Evolutionary conservation across 2,329 filamentous ascomycete genomes (phyloP).

Genomic region (Chrysosphaeria jannelii): DNA sequence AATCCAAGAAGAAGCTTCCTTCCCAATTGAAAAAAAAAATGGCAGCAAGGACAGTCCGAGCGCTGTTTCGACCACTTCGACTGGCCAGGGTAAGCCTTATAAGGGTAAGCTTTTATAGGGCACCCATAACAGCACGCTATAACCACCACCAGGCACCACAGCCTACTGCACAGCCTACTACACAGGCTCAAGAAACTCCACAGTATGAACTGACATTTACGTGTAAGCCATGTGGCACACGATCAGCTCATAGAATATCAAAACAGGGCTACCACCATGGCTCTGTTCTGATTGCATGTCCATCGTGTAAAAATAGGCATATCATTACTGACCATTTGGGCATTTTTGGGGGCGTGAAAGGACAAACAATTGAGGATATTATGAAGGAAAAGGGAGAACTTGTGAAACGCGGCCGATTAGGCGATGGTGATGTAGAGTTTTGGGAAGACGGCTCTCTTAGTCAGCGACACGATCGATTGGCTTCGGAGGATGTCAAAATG

Average conservation of each 20-base stretch:
- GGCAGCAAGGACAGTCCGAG: too few relatives aligned
- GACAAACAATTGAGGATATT: constrained; percentile 46
- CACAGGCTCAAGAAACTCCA: too few relatives aligned
- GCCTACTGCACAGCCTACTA: too few relatives aligned
- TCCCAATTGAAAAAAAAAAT: too few relatives aligned
- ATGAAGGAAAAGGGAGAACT: constrained; percentile 45
- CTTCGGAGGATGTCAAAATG: constrained; percentile 4
- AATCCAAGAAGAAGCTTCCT: too few relatives aligned
- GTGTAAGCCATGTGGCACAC: constrained; percentile 53
- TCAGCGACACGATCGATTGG: constrained; percentile 5
- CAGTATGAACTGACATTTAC: constrained; percentile 79
- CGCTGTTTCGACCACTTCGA: too few relatives aligned
- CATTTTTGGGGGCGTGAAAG: constrained; percentile 38
- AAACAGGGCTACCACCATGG: constrained; percentile 91
- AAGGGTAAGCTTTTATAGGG: too few relatives aligned
- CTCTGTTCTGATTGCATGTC: constrained; percentile 68
- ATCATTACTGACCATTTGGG: constrained; percentile 69
- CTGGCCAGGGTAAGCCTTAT: too few relatives aligned
- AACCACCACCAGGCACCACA: too few relatives aligned
- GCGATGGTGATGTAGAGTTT: constrained; percentile 73
- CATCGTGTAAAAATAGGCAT: constrained; percentile 60
- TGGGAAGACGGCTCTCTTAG: constrained; percentile 43
- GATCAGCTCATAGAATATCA: constrained; percentile 60
- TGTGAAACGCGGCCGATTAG: constrained; percentile 39
- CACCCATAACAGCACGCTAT: too few relatives aligned